These are phyloP conservation scores for Globisporangium yorkense DNA, from an alignment of 352 stramenopile species.

Conservation along the genomic window DNA sequence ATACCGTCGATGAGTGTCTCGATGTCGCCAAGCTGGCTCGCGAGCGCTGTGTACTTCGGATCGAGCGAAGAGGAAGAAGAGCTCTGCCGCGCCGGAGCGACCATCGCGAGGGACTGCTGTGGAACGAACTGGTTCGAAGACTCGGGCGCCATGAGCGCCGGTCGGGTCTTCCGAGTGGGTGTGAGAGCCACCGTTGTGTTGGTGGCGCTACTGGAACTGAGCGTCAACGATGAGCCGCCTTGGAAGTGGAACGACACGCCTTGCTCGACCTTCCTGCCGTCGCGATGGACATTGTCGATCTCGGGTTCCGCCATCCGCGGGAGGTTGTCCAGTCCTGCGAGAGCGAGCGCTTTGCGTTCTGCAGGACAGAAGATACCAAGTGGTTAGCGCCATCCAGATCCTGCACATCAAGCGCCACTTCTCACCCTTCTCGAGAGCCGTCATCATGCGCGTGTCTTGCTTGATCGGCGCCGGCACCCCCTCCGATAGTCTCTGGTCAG, in stretches of 20 bases:
- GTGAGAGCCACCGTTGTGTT: conserved; percentile 10
- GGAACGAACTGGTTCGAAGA: background rate
- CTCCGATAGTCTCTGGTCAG: conserved; percentile 40
- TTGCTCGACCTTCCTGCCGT: background rate
- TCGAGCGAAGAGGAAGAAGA: conserved; percentile 13
- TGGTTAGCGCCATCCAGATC: background rate
- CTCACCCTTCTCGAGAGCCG: conserved; percentile 24
- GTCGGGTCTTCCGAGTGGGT: background rate
- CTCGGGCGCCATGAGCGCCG: conserved; percentile 16
- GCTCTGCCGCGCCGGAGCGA: conserved; percentile 6
- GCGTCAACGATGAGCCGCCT: conserved; percentile 19
- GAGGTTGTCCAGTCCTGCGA: conserved; percentile 10
- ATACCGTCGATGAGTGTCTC: conserved; percentile 57
- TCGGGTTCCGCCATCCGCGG: conserved; percentile 13
- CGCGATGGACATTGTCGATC: conserved; percentile 14
- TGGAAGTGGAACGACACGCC: conserved; percentile 62
- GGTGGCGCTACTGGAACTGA: background rate
- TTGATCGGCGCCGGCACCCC: conserved; percentile 8
- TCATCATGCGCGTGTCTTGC: conserved; percentile 32
- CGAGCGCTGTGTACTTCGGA: conserved; percentile 29
- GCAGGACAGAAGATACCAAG: background rate
- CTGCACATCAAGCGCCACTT: background rate
- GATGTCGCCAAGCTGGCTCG: conserved; percentile 47
- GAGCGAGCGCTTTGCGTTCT: conserved; percentile 16
- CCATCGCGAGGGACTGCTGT: conserved; percentile 13